A percentile compares a stretch with the other conserved stretches of the same genome.
Conservation (phyloP, 176 grass and related monocot species). For the Typha latifolia region DNA sequence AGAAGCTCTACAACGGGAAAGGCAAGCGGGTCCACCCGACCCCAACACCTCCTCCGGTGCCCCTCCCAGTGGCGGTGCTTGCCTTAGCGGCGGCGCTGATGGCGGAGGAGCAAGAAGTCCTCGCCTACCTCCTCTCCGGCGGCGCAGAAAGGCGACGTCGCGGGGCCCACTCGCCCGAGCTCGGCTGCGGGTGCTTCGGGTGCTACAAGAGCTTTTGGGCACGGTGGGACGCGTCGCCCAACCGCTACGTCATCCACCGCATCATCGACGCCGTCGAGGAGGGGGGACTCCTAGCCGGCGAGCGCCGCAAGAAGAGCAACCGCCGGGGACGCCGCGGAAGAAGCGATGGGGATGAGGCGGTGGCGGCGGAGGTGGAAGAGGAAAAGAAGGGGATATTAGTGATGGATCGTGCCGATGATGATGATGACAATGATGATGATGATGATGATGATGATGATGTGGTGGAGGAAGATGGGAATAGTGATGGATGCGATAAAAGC, state of each 20-base stretch:
- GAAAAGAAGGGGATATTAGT: background rate
- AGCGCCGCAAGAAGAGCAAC: background rate
- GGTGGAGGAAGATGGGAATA: slow-evolving; percentile 23
- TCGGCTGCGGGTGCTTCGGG: slow-evolving; percentile 82
- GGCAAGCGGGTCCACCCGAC: background rate
- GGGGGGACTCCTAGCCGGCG: slow-evolving; percentile 4
- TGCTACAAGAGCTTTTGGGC: slow-evolving; percentile 99
- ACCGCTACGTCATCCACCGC: slow-evolving; percentile 75
- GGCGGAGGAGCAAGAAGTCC: slow-evolving; percentile 27
- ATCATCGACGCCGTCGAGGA: slow-evolving; percentile 96
- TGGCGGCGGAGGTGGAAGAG: background rate
- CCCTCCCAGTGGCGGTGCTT: background rate
- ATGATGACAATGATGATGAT: slow-evolving; percentile 8
- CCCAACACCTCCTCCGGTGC: background rate
- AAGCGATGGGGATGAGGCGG: slow-evolving; percentile 9
- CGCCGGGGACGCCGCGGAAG: slow-evolving; percentile 15
- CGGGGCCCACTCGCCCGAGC: slow-evolving; percentile 44
- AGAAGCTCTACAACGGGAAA: slow-evolving; percentile 4
- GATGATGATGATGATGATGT: slow-evolving; percentile 7
- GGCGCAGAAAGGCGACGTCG: slow-evolving; percentile 15
- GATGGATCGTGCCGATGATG: background rate
- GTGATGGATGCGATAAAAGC: slow-evolving; percentile 31
- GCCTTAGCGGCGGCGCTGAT: background rate
- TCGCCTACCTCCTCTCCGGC: slow-evolving; percentile 64
- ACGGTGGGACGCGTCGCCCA: slow-evolving; percentile 85